Evolutionary conservation across 345 rosid genomes (phyloP).

Genomic region (Isatis tinctoria): DNA sequence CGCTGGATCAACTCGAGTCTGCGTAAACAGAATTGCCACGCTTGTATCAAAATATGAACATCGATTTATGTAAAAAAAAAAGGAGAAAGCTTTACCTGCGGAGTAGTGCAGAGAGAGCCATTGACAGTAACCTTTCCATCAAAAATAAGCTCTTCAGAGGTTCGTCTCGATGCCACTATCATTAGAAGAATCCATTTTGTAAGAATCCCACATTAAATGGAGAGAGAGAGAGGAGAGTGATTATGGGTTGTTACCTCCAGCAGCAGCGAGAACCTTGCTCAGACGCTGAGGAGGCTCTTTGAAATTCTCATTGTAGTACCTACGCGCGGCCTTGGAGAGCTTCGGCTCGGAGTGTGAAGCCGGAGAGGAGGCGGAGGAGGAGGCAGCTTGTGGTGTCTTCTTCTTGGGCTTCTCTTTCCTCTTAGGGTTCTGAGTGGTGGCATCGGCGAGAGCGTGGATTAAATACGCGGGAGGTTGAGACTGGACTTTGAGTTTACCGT

Average conservation of each 20-base stretch:
- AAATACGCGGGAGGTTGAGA: slow-evolving; percentile 62
- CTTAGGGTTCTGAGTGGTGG: slow-evolving; percentile 52
- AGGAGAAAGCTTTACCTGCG: slow-evolving; percentile 45
- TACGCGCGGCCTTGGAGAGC: slow-evolving; percentile 79
- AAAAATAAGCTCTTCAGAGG: slow-evolving; percentile 82
- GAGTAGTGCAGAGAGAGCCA: slow-evolving; percentile 73
- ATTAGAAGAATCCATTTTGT: background rate
- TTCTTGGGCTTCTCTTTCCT: slow-evolving; percentile 46
- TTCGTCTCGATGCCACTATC: slow-evolving; percentile 86
- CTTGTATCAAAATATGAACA: background rate
- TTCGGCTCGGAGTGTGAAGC: slow-evolving; percentile 26
- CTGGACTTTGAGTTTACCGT: slow-evolving; percentile 73
- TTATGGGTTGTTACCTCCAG: slow-evolving; percentile 62
- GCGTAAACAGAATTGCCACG: slow-evolving; percentile 10
- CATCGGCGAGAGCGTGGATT: slow-evolving; percentile 59
- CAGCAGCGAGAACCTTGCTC: slow-evolving; percentile 89
- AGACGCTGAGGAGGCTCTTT: slow-evolving; percentile 70
- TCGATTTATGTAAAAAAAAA: background rate
- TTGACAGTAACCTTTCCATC: slow-evolving; percentile 85
- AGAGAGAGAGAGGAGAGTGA: background rate
- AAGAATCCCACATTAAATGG: background rate
- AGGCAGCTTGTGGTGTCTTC: slow-evolving; percentile 6
- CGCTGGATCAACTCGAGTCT: slow-evolving; percentile 88
- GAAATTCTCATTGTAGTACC: slow-evolving; percentile 78
- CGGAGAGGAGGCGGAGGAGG: background rate